phyloP scores from a whole-genome alignment of 495 filamentous ascomycete species.

The Hypomontagnella monticulosa region DNA sequence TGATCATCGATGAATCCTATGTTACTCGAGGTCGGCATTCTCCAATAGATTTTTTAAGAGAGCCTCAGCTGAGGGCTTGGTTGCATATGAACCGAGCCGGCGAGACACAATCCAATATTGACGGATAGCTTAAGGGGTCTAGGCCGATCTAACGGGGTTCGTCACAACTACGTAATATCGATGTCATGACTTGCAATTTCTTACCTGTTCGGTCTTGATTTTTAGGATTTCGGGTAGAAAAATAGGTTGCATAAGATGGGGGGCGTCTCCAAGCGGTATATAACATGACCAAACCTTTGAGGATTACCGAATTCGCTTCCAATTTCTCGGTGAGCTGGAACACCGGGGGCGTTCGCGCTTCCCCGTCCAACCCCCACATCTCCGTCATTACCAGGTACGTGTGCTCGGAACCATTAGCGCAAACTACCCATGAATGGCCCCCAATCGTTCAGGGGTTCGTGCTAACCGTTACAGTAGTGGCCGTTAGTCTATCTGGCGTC shows the following conservation, averaged over 20 bases:
- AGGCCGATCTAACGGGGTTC: constrained; percentile 27
- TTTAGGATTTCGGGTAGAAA: neutral
- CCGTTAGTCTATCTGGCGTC: neutral
- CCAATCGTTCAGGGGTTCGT: constrained; percentile 14
- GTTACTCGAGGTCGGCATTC: constrained; percentile 28
- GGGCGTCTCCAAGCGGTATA: neutral
- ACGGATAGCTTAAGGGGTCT: constrained; percentile 25
- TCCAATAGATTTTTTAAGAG: constrained; percentile 31
- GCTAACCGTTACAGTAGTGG: no score
- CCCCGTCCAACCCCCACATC: constrained; percentile 22
- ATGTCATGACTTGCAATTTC: constrained; percentile 5
- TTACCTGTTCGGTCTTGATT: neutral
- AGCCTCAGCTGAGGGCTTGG: constrained; percentile 29
- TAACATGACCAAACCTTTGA: neutral
- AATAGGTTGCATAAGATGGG: neutral
- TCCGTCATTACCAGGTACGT: constrained; percentile 29
- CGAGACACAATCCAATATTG: constrained; percentile 19
- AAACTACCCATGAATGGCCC: constrained; percentile 5
- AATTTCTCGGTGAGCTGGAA: constrained; percentile 17
- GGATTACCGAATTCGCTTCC: constrained; percentile 12
- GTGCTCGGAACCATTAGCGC: constrained; percentile 32
- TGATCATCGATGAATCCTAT: constrained; percentile 39
- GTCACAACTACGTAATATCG: constrained; percentile 27
- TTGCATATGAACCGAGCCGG: constrained; percentile 27
- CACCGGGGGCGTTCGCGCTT: constrained; percentile 13